Evolutionary conservation across 208 protist species (phyloP).

Genomic region (Acanthamoeba triangularis): DNA sequence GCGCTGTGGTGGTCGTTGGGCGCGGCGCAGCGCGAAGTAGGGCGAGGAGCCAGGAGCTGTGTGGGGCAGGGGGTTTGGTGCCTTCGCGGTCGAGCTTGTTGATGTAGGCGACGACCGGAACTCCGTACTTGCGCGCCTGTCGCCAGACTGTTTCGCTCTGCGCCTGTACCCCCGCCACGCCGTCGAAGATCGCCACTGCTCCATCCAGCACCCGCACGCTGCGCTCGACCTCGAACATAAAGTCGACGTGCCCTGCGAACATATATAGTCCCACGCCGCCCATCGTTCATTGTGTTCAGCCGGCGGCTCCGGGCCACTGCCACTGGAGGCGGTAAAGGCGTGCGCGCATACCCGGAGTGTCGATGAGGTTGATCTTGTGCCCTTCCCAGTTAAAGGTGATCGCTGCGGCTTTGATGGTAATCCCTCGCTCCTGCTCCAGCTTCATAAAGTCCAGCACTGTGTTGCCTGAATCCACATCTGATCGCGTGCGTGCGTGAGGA

Average conservation of each 20-base stretch:
- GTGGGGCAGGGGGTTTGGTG: too few species aligned
- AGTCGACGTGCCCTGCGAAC: constrained; percentile 95
- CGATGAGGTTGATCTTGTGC: constrained; percentile 96
- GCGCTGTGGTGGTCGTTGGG: too few species aligned
- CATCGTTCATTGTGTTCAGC: too few species aligned
- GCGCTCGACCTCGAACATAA: constrained; percentile 98
- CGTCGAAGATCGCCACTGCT: constrained; percentile 97
- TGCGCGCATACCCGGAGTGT: constrained; percentile 93
- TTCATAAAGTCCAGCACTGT: constrained; percentile 98
- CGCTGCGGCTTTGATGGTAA: constrained; percentile 97
- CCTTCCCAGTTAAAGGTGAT: constrained; percentile 95
- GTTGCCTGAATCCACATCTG: constrained; percentile 96
- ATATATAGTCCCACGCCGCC: background rate
- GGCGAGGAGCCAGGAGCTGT: too few species aligned
- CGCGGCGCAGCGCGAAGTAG: too few species aligned
- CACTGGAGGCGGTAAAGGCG: background rate
- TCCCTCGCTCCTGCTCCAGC: constrained; percentile 97
- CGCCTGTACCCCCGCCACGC: constrained; percentile 96
- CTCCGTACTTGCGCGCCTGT: constrained; percentile 77
- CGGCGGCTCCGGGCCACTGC: too few species aligned
- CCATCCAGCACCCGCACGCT: constrained; percentile 98
- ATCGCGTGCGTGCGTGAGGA: background rate
- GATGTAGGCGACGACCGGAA: constrained; percentile 95
- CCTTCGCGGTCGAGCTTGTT: constrained; percentile 98
- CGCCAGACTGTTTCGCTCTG: constrained; percentile 86